These are phyloP conservation scores for Penicillium diatomitis DNA, from an alignment of 495 filamentous ascomycete species.

Conservation along the genomic window DNA sequence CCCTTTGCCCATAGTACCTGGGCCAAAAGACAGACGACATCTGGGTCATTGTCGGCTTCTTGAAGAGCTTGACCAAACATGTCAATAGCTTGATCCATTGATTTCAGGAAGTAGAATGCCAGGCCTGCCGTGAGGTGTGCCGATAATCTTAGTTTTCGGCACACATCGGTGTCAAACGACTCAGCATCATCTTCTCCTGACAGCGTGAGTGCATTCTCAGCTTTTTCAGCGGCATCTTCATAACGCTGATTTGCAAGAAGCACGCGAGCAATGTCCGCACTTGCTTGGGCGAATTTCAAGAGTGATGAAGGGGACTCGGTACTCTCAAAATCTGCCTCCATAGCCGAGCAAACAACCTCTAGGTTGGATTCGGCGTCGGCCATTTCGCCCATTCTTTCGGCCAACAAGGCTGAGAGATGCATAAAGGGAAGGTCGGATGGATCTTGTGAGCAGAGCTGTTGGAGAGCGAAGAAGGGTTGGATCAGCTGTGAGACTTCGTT, in stretches of 20 bases:
- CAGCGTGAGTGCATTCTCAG: slow-evolving; percentile 62
- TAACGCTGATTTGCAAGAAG: slow-evolving; percentile 60
- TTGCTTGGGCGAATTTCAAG: slow-evolving; percentile 70
- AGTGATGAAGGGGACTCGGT: slow-evolving; percentile 67
- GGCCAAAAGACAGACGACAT: slow-evolving; percentile 79
- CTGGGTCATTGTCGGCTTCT: slow-evolving; percentile 68
- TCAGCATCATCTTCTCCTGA: slow-evolving; percentile 48
- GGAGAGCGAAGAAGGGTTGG: slow-evolving; percentile 78
- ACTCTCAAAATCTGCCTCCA: slow-evolving; percentile 76
- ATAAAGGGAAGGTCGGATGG: slow-evolving; percentile 58
- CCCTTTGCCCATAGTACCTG: slow-evolving; percentile 91
- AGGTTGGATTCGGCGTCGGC: slow-evolving; percentile 55
- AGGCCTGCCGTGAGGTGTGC: slow-evolving; percentile 82
- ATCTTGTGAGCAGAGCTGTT: slow-evolving; percentile 62
- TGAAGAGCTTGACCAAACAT: slow-evolving; percentile 76
- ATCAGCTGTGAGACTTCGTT: slow-evolving; percentile 55
- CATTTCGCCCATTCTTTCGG: slow-evolving; percentile 67
- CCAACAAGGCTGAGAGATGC: slow-evolving; percentile 71
- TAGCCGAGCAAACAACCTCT: slow-evolving; percentile 49
- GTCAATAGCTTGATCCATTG: slow-evolving; percentile 56
- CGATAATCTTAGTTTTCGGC: slow-evolving; percentile 61
- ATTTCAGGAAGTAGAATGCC: slow-evolving; percentile 58
- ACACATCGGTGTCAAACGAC: slow-evolving; percentile 46
- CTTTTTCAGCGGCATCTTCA: slow-evolving; percentile 57
- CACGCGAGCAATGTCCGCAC: slow-evolving; percentile 73